A percentile compares a stretch with the other conserved stretches of the same genome.
Evolutionary conservation across 192 early-diverging fungal species (phyloP).

Genomic region (Linderina pennispora): DNA sequence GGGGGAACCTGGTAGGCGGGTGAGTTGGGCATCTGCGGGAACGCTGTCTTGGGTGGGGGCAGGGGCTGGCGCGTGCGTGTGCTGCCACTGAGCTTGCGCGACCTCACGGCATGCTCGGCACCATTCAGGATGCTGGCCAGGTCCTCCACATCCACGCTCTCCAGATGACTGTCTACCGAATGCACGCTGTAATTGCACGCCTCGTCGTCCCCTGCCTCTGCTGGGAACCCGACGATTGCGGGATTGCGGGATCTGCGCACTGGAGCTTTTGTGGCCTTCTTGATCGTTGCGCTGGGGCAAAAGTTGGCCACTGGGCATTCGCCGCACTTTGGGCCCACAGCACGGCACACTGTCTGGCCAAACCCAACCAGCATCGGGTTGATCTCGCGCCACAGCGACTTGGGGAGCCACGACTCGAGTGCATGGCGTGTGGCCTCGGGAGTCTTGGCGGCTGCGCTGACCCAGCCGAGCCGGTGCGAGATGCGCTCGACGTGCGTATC

Average conservation of each 20-base stretch:
- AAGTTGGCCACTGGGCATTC: conserved; percentile 70
- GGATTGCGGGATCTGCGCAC: too few species aligned
- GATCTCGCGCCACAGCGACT: conserved; percentile 77
- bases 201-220: too few species aligned
- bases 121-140: conserved; percentile 41
- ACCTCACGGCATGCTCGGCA: conserved; percentile 37
- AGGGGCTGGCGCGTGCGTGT: conserved; percentile 16
- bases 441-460: conserved; percentile 59
- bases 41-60: conserved; percentile 14
- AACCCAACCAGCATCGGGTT: conserved; percentile 89
- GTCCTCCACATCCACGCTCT: conserved; percentile 38
- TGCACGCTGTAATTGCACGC: neutral
- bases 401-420: conserved; percentile 75
- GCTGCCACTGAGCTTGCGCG: conserved; percentile 31
- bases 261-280: too few species aligned
- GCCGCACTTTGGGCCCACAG: conserved; percentile 65
- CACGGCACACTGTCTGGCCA: conserved; percentile 78
- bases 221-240: too few species aligned
- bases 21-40: conserved; percentile 33
- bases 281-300: conserved; percentile 49
- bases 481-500: conserved; percentile 96
- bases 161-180: conserved; percentile 6
- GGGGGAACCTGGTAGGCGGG: conserved; percentile 3
- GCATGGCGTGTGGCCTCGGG: conserved; percentile 78
- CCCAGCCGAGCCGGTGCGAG: conserved; percentile 83